Base-by-base conservation (phyloP, 2,329 filamentous ascomycete genomes). In the Penicillium sp. region DNA sequence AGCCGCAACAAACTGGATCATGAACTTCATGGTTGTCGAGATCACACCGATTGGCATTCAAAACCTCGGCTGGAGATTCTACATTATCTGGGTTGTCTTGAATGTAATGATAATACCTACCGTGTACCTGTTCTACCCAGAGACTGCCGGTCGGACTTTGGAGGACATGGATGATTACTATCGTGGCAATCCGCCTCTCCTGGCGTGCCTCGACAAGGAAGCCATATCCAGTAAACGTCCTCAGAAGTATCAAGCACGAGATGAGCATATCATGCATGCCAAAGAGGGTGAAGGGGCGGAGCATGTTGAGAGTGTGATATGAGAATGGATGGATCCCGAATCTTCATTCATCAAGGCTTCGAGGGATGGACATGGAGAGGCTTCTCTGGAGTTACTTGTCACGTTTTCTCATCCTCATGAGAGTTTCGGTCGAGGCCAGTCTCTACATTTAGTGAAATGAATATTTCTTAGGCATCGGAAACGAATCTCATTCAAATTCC, bases 31-130 rank as follows among this genome's bases (percentile, higher is more conserved):
- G 31, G 70, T 77, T 14, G 75, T 77, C 16, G 69, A 77, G 55
- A 75, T 79, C 48, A 80, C 77, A 0, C 78, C 77, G 0, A 73
- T 74, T 1, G 76, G 76, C 0, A 77, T 79, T 33, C 58, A 73
- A 16, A 72, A 61, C 52, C 67, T 77, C 0, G 62, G 68, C 0
- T 77, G 75, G 74, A 66, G 64, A 16, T 77, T 77, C 61, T 79
- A 76, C 61, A 51, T 59, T 7, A 41, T 59, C 39, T 59, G 57
- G 50, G 33, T 41, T 7, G 53, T n/a, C 1, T 24, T 59, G 24
- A 59, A 59, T 27, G 53, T 50, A 3, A 47, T n/a, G 13, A 56
- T 59, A 26, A 22, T 59, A 29, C 57, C 57, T 13, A 24, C 47
- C 5, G 29, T 59, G 5, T 59, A 59, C 22, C 5, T 59, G 7